Percentiles rank a stretch among this genome's conserved stretches.
Conservation (phyloP, 73 alveolate species). For the Paraurostyla sp. region DNA sequence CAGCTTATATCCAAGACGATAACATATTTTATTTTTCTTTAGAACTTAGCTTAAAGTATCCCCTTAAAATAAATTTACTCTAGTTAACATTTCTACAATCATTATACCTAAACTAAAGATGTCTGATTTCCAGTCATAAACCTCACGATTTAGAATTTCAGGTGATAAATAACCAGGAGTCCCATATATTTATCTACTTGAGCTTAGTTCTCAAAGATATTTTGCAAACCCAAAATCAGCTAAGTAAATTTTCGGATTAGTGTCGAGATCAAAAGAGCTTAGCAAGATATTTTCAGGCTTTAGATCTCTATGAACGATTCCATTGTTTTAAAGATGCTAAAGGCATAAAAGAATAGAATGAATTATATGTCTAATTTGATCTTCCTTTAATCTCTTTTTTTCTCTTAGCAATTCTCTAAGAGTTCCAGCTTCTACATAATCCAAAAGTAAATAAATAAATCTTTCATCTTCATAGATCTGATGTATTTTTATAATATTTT, state of each 20-base stretch:
- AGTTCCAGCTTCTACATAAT: constrained; percentile 1
- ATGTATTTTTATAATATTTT: neutral
- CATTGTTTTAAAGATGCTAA: constrained; percentile 35
- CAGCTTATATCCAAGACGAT: too few relatives aligned
- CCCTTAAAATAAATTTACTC: too few relatives aligned
- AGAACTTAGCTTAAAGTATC: too few relatives aligned
- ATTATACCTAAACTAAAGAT: constrained; percentile 47
- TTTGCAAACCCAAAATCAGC: constrained; percentile 7
- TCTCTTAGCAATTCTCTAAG: neutral
- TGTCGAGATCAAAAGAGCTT: neutral
- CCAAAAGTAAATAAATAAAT: neutral
- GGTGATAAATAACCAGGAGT: constrained; percentile 99
- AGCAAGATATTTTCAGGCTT: constrained; percentile 65
- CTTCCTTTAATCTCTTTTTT: neutral
- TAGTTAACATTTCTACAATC: too few relatives aligned
- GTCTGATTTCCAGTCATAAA: neutral
- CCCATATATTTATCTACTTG: constrained; percentile 76
- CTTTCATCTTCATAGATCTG: neutral
- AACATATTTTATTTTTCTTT: too few relatives aligned
- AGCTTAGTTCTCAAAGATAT: neutral
- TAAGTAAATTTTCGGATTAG: neutral
- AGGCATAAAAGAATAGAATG: neutral
- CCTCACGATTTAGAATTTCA: constrained; percentile 88
- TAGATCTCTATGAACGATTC: constrained; percentile 69
- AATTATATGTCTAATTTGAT: neutral